Conservation (phyloP, 176 grass and related monocot species). For the Oryza punctata region DNA sequence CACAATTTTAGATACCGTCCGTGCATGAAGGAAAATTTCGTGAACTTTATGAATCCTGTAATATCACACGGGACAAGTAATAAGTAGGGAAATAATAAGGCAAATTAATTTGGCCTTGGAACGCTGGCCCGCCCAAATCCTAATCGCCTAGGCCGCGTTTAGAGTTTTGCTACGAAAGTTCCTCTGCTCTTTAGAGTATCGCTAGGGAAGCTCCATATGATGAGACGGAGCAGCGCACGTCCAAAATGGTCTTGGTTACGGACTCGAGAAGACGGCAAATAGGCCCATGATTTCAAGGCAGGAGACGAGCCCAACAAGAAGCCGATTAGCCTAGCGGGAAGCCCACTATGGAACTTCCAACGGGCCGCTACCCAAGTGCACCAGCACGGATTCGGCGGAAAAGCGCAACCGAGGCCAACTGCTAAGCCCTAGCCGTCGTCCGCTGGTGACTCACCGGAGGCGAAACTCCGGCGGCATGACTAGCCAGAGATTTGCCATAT, state of each 20-base stretch:
- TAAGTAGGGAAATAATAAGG: background rate
- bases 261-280: no score
- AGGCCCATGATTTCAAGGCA: background rate
- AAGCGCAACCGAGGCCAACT: background rate
- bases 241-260: no score
- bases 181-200: no score
- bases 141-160: no score
- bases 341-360: background rate
- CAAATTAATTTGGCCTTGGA: no score
- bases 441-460: background rate
- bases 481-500: constrained; percentile 38
- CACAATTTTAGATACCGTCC: no score
- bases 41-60: no score
- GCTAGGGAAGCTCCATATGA: no score
- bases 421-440: background rate
- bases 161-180: no score
- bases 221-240: no score
- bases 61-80: background rate
- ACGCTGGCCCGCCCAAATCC: no score
- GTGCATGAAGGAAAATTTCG: no score
- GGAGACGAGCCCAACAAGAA: background rate
- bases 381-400: background rate
- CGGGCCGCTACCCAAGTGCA: background rate
- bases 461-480: constrained; percentile 8
- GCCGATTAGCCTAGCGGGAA: background rate